Base-by-base conservation (phyloP, 495 filamentous ascomycete genomes). In the Cudoniella acicularis region DNA sequence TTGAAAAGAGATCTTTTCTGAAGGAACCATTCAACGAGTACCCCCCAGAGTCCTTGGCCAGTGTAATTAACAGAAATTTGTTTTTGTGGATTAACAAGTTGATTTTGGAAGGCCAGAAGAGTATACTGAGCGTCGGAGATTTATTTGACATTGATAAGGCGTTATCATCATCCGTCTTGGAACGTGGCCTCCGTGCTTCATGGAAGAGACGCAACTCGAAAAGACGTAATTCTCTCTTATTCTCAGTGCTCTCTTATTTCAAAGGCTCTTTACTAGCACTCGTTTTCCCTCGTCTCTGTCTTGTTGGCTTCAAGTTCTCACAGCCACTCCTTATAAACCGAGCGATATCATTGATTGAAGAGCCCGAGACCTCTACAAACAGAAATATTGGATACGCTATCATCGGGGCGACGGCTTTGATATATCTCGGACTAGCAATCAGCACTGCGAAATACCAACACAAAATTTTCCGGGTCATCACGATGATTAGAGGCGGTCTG, bases 261-360 rank as follows among this genome's bases (percentile, higher is more conserved):
- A 86, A 26, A 27, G 22, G 9, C 2, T 13, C 21, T n/a, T 22
- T 54, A 43, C 1, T 61, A 79, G 0, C 64, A 75, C 2, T 79
- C 71, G 1, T 69, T 84, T 36, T 74, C 76, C 56, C 82, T 83
- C 2, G 71, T 43, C 62, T 76, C 0, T 77, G 69, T 40, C 69
- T 80, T 0, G 77, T 79, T 22, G 83, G 70, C 2, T 83, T 91
- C 61, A 82, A 75, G 17, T 82, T 86, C 50, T 80, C 79, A 51
- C 86, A 90, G 61, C 87, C 87, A 1, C 79, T 91, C 50, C 75
- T 91, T 3, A 66, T 73, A 49, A 58, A 49, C 21, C 50, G 54
- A 24, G 59, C 62, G 10, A 56, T 72, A 16, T 60, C 50, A 1
- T 59, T 77, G 47, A 45, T 66, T 4, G 54, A 72, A 10, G 64